These are phyloP conservation scores for Melampsora allii-populina DNA, from an alignment of 1,284 basidiomycete species.

Conservation along the genomic window DNA sequence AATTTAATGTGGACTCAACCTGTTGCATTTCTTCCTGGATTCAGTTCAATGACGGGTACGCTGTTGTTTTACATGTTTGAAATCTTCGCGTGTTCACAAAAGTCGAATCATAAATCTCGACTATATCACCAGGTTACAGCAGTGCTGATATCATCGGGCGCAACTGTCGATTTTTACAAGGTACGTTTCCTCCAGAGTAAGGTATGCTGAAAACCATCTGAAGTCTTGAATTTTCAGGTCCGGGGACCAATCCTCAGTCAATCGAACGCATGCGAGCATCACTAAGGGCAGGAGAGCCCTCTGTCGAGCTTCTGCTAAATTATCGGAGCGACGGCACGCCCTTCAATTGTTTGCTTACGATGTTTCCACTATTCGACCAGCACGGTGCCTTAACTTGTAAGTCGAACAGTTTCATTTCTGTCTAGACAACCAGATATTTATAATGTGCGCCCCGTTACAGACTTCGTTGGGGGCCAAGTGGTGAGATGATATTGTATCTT, in stretches of 20 bases:
- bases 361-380: slow-evolving; percentile 48
- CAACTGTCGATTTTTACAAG: slow-evolving; percentile 47
- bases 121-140: slow-evolving; percentile 48
- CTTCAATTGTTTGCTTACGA: slow-evolving; percentile 48
- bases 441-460: not conserved
- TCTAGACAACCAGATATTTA: not conserved
- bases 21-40: not conserved
- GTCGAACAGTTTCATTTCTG: slow-evolving; percentile 13
- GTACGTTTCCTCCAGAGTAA: not conserved
- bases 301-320: slow-evolving; percentile 49
- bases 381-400: slow-evolving; percentile 48
- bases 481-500: not conserved
- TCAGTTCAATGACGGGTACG: not conserved
- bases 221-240: not conserved
- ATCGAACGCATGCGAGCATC: slow-evolving; percentile 19
- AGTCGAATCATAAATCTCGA: not conserved
- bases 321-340: slow-evolving; percentile 47
- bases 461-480: slow-evolving; percentile 35
- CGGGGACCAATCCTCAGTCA: slow-evolving; percentile 26
- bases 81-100: not conserved
- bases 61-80: not conserved
- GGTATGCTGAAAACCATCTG: not conserved
- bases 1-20: not conserved
- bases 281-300: slow-evolving; percentile 13
- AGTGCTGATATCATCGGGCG: slow-evolving; percentile 48